These are phyloP conservation scores for Monosporascus sp. DNA, from an alignment of 2,329 filamentous ascomycete genomes.

Conservation along the genomic window DNA sequence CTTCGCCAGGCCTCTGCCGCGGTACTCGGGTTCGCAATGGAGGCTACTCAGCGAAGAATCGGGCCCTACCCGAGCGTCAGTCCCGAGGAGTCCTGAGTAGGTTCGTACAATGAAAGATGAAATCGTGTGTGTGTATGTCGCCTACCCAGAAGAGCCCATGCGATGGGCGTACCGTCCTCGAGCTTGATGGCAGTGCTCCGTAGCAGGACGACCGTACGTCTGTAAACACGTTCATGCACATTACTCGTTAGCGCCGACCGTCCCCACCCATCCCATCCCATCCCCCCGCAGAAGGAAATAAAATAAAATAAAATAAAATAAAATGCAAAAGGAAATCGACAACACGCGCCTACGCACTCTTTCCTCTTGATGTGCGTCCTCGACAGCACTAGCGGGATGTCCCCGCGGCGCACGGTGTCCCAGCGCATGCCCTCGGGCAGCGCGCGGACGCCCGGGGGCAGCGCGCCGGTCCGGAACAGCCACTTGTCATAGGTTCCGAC, in stretches of 20 bases:
- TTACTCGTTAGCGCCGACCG: not conserved
- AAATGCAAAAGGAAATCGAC: not conserved
- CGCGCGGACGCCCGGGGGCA: conserved; percentile 32
- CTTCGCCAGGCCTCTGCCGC: conserved; percentile 60
- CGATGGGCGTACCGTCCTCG: conserved; percentile 44
- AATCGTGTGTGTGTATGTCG: conserved; percentile 1
- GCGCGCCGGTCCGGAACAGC: conserved; percentile 43
- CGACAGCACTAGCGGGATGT: conserved; percentile 51
- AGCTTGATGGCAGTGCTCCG: conserved; percentile 44
- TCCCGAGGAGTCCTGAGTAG: not conserved
- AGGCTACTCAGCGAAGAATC: conserved; percentile 59
- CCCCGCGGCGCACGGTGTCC: conserved; percentile 44
- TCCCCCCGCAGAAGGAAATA: not conserved
- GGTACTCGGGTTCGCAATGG: conserved; percentile 56
- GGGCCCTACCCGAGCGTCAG: conserved; percentile 32
- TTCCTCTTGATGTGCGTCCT: conserved; percentile 53
- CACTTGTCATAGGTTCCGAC: conserved; percentile 48
- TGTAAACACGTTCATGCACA: conserved; percentile 12
- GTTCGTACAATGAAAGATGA: too few species aligned
- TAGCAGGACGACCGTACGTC: conserved; percentile 37
- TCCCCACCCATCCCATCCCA: not conserved
- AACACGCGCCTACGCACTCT: conserved; percentile 33
- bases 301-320: not conserved
- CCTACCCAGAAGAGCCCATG: conserved; percentile 58
- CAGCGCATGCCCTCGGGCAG: conserved; percentile 49